phyloP scores from a whole-genome alignment of 2,329 filamentous ascomycete species.

The Fusarium tjaetaba region DNA sequence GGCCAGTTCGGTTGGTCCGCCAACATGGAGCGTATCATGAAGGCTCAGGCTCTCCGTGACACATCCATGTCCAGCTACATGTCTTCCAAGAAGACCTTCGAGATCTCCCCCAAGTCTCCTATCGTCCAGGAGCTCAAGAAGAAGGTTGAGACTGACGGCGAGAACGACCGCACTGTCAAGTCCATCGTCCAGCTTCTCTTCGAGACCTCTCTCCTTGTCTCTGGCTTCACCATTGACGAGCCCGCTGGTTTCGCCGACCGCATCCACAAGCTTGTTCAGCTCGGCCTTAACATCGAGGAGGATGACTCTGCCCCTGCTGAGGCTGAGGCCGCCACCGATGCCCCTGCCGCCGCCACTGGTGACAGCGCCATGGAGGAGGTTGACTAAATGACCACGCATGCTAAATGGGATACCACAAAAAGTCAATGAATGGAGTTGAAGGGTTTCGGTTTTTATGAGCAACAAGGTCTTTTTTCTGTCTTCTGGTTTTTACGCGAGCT shows the following conservation, averaged over 20 bases:
- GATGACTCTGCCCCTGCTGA: conserved; percentile 77
- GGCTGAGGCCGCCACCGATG: conserved; percentile 64
- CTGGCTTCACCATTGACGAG: conserved; percentile 99
- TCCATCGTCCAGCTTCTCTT: conserved; percentile 98
- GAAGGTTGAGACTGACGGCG: conserved; percentile 97
- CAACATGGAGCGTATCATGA: conserved; percentile 99
- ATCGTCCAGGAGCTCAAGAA: conserved; percentile 99
- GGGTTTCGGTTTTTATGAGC: conserved; percentile 48
- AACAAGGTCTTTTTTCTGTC: conserved; percentile 46
- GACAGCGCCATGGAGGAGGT: conserved; percentile 99
- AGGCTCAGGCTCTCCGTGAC: conserved; percentile 99
- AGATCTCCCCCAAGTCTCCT: conserved; percentile 98
- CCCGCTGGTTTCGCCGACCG: conserved; percentile 97
- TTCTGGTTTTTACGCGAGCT: conserved; percentile 46
- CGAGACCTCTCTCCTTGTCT: conserved; percentile 98
- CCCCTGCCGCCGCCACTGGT: conserved; percentile 66
- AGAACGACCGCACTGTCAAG: conserved; percentile 99
- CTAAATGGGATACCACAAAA: conserved; percentile 53
- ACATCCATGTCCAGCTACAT: conserved; percentile 99
- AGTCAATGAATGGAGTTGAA: conserved; percentile 57
- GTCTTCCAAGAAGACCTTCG: conserved; percentile 99
- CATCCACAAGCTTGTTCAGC: conserved; percentile 99
- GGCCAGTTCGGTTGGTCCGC: conserved; percentile 99
- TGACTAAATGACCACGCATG: conserved; percentile 71
- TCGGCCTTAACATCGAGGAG: conserved; percentile 97